Evolutionary conservation across 208 protist species (phyloP).

Genomic region (Jaenimonas drosophilae): DNA sequence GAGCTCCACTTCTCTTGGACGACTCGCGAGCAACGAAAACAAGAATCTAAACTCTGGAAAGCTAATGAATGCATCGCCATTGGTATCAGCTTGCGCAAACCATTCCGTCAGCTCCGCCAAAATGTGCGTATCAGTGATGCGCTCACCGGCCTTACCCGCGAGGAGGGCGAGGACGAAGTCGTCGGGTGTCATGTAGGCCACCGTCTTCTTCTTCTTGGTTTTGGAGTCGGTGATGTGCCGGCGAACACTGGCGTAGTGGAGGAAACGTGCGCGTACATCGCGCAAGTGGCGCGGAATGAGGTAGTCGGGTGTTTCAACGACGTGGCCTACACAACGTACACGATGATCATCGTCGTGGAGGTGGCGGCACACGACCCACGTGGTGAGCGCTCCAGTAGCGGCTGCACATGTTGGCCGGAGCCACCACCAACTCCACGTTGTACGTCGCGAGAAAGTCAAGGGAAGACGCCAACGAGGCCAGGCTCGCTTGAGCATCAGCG

Average conservation of each 20-base stretch:
- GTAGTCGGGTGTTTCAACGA: slow-evolving; percentile 60
- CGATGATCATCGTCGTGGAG: too few species aligned
- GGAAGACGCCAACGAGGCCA: too few species aligned
- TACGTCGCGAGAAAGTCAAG: too few species aligned
- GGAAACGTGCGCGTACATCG: slow-evolving; percentile 65
- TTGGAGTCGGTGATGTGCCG: slow-evolving; percentile 36
- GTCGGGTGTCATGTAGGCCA: slow-evolving; percentile 83
- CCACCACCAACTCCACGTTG: too few species aligned
- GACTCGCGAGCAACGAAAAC: slow-evolving; percentile 65
- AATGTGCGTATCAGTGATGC: slow-evolving; percentile 7
- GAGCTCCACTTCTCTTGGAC: slow-evolving; percentile 28
- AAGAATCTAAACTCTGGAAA: slow-evolving; percentile 78
- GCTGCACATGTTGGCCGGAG: too few species aligned
- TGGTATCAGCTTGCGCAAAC: slow-evolving; percentile 68
- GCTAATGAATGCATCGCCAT: slow-evolving; percentile 67
- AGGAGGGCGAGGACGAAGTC: slow-evolving; percentile 82
- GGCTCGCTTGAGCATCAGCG: too few species aligned
- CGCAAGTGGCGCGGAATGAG: slow-evolving; percentile 86
- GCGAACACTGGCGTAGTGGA: slow-evolving; percentile 73
- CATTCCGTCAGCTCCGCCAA: slow-evolving; percentile 27
- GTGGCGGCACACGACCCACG: too few species aligned
- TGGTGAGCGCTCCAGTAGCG: too few species aligned
- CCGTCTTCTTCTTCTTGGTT: too few species aligned
- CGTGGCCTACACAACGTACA: slow-evolving; percentile 37
- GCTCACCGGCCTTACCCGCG: slow-evolving; percentile 22